Evolutionary conservation across 2,329 filamentous ascomycete species (phyloP).

Genomic region (Monilinia vaccinii-corymbosi): DNA sequence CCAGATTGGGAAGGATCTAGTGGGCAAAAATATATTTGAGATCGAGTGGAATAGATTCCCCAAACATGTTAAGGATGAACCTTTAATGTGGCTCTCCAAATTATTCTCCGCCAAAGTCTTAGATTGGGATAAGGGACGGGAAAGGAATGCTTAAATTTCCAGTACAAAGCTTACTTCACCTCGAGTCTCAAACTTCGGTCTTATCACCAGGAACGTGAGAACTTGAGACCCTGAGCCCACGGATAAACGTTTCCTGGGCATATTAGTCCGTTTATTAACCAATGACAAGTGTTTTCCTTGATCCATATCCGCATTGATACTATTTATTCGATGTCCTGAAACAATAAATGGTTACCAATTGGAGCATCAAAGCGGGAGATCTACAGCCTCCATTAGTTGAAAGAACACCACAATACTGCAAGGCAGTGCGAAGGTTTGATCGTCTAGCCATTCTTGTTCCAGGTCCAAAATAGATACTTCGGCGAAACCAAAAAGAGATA

Average conservation of each 20-base stretch:
- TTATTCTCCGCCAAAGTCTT: not conserved
- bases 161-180: not conserved
- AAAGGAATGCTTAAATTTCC: not conserved
- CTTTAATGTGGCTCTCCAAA: not conserved
- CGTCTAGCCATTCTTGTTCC: not conserved
- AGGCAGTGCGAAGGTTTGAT: not conserved
- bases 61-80: not conserved
- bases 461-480: not conserved
- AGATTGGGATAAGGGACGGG: not conserved
- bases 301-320: not conserved
- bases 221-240: not conserved
- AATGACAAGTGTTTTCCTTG: constrained; percentile 1
- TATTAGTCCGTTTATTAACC: not conserved
- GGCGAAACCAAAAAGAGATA: not conserved
- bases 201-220: not conserved
- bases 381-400: not conserved
- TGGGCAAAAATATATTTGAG: constrained; percentile 36
- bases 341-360: constrained; percentile 1
- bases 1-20: not conserved
- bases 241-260: not conserved
- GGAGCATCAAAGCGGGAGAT: constrained; percentile 2
- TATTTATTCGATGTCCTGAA: not conserved
- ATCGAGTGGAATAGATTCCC: constrained; percentile 32
- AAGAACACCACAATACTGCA: not conserved
- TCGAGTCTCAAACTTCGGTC: not conserved